Percentiles rank a stretch among this genome's conserved stretches.
Conservation (phyloP, 768 basidiomycete genomes). For the Pulveroboletus sp. region DNA sequence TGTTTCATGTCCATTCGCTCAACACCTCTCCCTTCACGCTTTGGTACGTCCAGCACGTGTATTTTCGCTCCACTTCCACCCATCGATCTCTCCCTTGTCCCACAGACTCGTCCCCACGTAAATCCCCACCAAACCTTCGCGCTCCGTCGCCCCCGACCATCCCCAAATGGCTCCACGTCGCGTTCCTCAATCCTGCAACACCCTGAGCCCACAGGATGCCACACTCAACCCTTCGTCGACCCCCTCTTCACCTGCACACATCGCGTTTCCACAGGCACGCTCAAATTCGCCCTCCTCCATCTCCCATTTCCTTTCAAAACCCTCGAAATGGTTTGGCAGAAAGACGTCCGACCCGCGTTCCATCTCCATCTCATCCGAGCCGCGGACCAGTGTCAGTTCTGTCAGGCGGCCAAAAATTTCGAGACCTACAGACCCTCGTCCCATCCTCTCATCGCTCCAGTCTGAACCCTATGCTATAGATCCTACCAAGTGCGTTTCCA, state of each 20-base stretch:
- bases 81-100: neutral
- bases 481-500: slow-evolving; percentile 48
- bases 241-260: slow-evolving; percentile 33
- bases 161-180: slow-evolving; percentile 49
- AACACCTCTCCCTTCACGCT: neutral
- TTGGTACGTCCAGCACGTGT: slow-evolving; percentile 15
- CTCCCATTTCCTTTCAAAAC: slow-evolving; percentile 59
- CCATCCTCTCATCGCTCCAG: slow-evolving; percentile 48
- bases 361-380: slow-evolving; percentile 37
- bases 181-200: slow-evolving; percentile 34
- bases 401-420: slow-evolving; percentile 75
- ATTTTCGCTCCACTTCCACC: neutral
- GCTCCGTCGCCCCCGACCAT: slow-evolving; percentile 5
- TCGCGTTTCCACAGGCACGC: slow-evolving; percentile 42
- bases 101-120: neutral
- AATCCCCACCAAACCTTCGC: slow-evolving; percentile 7
- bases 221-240: slow-evolving; percentile 11
- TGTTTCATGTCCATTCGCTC: slow-evolving; percentile 17
- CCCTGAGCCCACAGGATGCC: slow-evolving; percentile 38
- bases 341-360: slow-evolving; percentile 52
- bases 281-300: slow-evolving; percentile 63
- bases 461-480: slow-evolving; percentile 45
- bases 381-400: slow-evolving; percentile 46
- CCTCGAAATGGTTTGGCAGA: slow-evolving; percentile 68
- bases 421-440: slow-evolving; percentile 76